Conservation (phyloP, 352 stramenopile genomes). For the Pythium grandisporangium region DNA sequence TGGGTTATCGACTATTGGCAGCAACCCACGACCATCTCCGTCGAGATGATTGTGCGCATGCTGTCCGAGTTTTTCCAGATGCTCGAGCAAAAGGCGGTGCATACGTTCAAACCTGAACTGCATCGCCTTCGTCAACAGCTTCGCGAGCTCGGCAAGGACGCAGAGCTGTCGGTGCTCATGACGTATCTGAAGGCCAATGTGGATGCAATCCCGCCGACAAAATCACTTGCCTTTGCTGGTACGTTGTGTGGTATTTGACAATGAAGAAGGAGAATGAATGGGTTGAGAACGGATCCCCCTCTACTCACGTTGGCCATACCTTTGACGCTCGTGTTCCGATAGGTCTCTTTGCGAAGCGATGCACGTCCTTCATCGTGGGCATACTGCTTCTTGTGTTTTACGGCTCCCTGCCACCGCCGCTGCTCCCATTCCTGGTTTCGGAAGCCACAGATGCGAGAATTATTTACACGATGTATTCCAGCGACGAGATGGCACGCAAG, state of each 20-base stretch:
- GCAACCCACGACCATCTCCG: conserved; percentile 63
- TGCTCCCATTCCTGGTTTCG: conserved; percentile 46
- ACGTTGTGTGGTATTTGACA: too few species aligned
- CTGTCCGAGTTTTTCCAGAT: conserved; percentile 39
- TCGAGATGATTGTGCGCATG: conserved; percentile 59
- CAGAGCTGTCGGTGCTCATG: conserved; percentile 44
- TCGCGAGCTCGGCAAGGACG: conserved; percentile 24
- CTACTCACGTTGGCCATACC: too few species aligned
- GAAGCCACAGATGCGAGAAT: conserved; percentile 25
- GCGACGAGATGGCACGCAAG: conserved; percentile 28
- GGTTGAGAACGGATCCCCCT: too few species aligned
- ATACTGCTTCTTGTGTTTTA: conserved; percentile 37
- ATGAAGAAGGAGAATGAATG: too few species aligned
- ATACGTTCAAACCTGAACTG: conserved; percentile 48
- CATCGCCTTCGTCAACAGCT: conserved; percentile 33
- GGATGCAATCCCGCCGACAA: conserved; percentile 36
- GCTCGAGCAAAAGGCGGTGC: conserved; percentile 39
- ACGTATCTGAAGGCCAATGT: conserved; percentile 60
- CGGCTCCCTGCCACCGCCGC: conserved; percentile 36
- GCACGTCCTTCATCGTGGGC: conserved; percentile 47
- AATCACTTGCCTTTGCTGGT: conserved; percentile 12
- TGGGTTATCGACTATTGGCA: conserved; percentile 80
- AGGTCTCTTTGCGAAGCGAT: conserved; percentile 52
- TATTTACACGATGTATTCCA: conserved; percentile 22
- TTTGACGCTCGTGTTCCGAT: too few species aligned